phyloP scores from a whole-genome alignment of 495 filamentous ascomycete species.

The Entonaema liquescens region DNA sequence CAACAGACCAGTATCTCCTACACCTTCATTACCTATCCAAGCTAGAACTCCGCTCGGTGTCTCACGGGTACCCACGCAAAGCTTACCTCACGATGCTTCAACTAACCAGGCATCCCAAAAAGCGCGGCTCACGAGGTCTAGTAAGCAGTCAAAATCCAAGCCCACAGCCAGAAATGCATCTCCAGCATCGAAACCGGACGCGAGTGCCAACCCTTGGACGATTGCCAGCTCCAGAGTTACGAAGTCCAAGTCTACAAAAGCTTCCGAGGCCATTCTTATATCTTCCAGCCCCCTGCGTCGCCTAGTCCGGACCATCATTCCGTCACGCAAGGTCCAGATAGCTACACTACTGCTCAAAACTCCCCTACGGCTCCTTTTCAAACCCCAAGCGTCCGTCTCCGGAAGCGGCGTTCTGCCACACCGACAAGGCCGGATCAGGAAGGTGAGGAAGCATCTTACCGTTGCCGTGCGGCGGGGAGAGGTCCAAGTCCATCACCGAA shows the following conservation, averaged over 20 bases:
- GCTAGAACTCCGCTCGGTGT: slow-evolving; percentile 3
- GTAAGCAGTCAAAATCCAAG: slow-evolving; percentile 47
- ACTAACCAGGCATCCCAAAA: slow-evolving; percentile 25
- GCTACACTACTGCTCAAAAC: too few species aligned
- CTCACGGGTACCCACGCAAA: slow-evolving; percentile 12
- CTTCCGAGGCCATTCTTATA: slow-evolving; percentile 51
- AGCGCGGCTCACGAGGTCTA: slow-evolving; percentile 38
- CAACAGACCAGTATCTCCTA: neutral
- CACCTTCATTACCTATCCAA: slow-evolving; percentile 1
- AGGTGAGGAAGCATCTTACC: neutral
- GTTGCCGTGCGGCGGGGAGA: neutral
- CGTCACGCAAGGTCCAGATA: neutral
- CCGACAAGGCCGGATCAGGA: slow-evolving; percentile 10
- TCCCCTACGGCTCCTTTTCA: neutral
- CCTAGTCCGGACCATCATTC: slow-evolving; percentile 28
- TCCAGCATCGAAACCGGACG: slow-evolving; percentile 33
- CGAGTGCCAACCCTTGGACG: slow-evolving; percentile 54
- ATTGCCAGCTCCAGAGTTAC: slow-evolving; percentile 50
- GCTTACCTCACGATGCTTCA: neutral
- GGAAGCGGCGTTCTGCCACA: slow-evolving; percentile 21
- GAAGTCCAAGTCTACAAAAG: slow-evolving; percentile 35
- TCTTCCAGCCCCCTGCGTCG: slow-evolving; percentile 54
- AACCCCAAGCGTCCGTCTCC: slow-evolving; percentile 19
- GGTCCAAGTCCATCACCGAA: slow-evolving; percentile 28
- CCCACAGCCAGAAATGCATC: slow-evolving; percentile 34